Base-by-base conservation (phyloP, 352 stramenopile species). In the Pythium rhizo-oryzae region DNA sequence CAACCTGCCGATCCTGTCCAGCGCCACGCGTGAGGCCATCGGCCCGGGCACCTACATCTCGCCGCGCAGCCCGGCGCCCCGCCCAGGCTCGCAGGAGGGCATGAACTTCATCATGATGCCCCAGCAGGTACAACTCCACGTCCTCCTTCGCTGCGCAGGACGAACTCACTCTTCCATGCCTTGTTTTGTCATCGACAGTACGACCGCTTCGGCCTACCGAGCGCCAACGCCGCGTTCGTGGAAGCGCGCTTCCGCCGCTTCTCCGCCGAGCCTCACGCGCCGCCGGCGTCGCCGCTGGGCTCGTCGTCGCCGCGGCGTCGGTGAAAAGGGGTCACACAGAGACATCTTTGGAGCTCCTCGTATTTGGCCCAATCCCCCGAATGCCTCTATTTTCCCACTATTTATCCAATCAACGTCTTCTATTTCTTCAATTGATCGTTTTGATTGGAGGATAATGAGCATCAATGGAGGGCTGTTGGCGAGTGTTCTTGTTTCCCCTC, bases 101-200 rank as follows among this genome's bases (percentile, higher is more conserved):
- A 74, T 79, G 59, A 90, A 83, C 63, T 92, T 85, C 43, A 83
- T 87, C 67, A 90, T 90, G 84, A 89, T 87, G 80, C 76, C 79
- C 4, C 82, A 89, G 35, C 70, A 89, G 46, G 81, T 88, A 72
- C 52, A 75, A 77, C 37, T 43, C 37, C 11, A 18, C 13, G 11
- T 43, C 47, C 25, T 8, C 49, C 7, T 24, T 2, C 28, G 23
- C 18, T 24, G 1, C 24, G n/a, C 46, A 30, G n/a, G 2, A 30
- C 2, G 25, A n/a, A 46, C 25, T 44, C 15, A 44, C 30, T 25
- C 15, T n/a, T n/a, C 21, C 13, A 1, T 6, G 18, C 18, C 12
- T 47, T 19, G 15, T 47, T 4, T 18, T 43, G 9, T 9, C 15
- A 12, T 43, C 37, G 1, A 43, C 24, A 74, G 67, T 54, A 69